Base-by-base conservation (phyloP, 805 yeast genomes). In the Saturnispora gosingensis region DNA sequence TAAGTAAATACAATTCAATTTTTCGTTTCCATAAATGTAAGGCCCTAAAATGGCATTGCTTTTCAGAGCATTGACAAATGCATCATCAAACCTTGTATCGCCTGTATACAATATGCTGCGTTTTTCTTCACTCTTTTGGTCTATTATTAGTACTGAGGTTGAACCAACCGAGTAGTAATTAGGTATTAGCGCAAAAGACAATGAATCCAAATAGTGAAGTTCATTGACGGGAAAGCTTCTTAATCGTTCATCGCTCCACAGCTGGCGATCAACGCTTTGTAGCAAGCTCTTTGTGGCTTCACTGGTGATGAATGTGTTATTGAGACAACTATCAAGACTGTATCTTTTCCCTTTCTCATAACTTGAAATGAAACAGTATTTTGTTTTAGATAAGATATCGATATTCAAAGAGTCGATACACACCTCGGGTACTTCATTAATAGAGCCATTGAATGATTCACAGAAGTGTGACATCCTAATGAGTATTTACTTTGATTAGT, bases 151-250 rank as follows among this genome's bases (percentile, higher is more conserved):
- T n/a, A 58, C 49, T 56, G 56, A 58, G 2, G 32, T 51, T 7
- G 61, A 56, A 4, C 62, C 62, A 16, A 59, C 13, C 39, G 61
- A 60, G 43, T 60, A 59, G 32, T 53, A 59, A 35, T 52, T 54
- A 0, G 61, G 59, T 16, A 59, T 58, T 38, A 59, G 48, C 2
- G 55, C 54, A 25, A 53, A 43, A 4, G 30, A 35, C 5, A 58
- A 27, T 2, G 35, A 22, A 3, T 11, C 54, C 4, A 54, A 15
- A 11, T n/a, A n/a, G 10, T 34, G n/a, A 15, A 48, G 15, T 28
- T 46, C 24, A 35, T 54, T 40, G 20, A 54, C 32, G 3, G 27
- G 3, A 13, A 42, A 15, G 9, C 32, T 5, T 13, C 18, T 25
- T 10, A 35, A 16, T 35, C 11, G 8, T 13, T 24, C 20, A 48